Percentiles rank a stretch among this genome's conserved stretches.
phyloP scores from a whole-genome alignment of 176 grass and related monocot species.

The Zea luxurians region DNA sequence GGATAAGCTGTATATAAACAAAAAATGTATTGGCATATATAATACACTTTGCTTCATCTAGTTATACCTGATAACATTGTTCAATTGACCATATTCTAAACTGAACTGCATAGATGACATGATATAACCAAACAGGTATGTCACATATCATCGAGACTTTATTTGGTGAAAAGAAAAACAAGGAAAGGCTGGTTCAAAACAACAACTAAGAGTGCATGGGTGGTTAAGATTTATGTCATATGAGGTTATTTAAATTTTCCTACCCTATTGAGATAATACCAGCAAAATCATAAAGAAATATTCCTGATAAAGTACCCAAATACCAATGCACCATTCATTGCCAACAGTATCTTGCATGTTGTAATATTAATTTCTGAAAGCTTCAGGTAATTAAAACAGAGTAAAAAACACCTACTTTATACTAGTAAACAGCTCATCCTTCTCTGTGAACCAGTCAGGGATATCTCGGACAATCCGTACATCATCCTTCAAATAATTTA shows the following conservation, averaged over 20 bases:
- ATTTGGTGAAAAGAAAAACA: not conserved
- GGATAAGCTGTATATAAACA: not conserved
- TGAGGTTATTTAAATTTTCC: not conserved
- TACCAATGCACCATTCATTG: not conserved
- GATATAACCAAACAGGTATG: not conserved
- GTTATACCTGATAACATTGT: not conserved
- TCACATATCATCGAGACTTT: not conserved
- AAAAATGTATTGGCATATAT: not conserved
- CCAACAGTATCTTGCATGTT: not conserved
- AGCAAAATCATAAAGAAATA: not conserved
- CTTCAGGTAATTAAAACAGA: not conserved
- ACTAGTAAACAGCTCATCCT: constrained; percentile 81
- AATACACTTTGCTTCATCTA: not conserved
- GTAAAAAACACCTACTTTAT: constrained; percentile 52
- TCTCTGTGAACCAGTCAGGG: constrained; percentile 80
- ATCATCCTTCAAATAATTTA: constrained; percentile 86
- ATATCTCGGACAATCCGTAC: constrained; percentile 72
- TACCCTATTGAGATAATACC: not conserved
- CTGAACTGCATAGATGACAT: not conserved
- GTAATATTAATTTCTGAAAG: constrained; percentile 13
- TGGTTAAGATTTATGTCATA: not conserved
- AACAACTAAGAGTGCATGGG: not conserved
- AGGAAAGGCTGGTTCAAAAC: not conserved
- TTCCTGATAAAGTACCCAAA: not conserved
- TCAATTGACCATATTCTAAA: not conserved